These are phyloP conservation scores for Acer campestre DNA, from an alignment of 345 rosid genomes.

Conservation along the genomic window DNA sequence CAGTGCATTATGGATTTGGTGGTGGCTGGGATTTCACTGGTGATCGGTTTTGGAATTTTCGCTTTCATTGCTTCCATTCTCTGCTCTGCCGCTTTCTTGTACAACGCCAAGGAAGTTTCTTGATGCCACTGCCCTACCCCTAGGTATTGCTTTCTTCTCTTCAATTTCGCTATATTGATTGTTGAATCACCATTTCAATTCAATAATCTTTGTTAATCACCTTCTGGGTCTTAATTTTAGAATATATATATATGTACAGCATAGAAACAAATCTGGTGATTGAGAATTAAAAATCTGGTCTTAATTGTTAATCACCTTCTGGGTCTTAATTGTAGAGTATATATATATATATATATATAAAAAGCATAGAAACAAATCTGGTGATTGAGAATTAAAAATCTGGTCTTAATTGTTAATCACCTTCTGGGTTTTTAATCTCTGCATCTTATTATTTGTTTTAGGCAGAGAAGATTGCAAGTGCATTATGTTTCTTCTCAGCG, in stretches of 20 bases:
- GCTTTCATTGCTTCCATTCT: slow-evolving; percentile 66
- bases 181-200: not conserved
- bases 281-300: not conserved
- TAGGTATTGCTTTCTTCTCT: slow-evolving; percentile 7
- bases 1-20: slow-evolving; percentile 64
- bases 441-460: no score
- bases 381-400: no score
- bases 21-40: slow-evolving; percentile 76
- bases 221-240: not conserved
- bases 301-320: no score
- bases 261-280: not conserved
- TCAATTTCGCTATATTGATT: not conserved
- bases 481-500: no score
- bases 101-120: slow-evolving; percentile 55
- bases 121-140: slow-evolving; percentile 13
- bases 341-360: no score
- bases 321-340: no score
- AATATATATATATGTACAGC: not conserved
- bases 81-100: slow-evolving; percentile 81
- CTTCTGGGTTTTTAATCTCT: no score
- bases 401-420: no score
- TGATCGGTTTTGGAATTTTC: slow-evolving; percentile 74
- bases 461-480: no score
- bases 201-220: not conserved
- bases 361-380: no score